Evolutionary conservation across 2,329 filamentous ascomycete species (phyloP).

Genomic region (Pseudodiploospora longispora): DNA sequence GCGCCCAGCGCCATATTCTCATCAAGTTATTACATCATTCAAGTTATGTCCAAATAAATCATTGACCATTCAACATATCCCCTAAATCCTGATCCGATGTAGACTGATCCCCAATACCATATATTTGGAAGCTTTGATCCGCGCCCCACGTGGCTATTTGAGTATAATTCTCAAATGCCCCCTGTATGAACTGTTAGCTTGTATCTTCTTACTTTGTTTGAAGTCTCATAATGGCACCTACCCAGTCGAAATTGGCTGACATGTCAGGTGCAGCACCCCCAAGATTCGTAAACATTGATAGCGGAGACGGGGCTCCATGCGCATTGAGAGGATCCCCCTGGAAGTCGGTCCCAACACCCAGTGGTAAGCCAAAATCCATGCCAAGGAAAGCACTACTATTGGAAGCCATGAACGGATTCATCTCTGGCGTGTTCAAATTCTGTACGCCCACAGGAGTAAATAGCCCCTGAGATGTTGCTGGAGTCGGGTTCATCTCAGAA

Average conservation of each 20-base stretch:
- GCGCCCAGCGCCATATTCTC: background rate
- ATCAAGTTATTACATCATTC: slow-evolving; percentile 6
- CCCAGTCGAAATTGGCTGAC: slow-evolving; percentile 50
- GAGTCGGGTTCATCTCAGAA: slow-evolving; percentile 28
- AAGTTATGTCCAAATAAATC: background rate
- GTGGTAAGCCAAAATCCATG: slow-evolving; percentile 34
- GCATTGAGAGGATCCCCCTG: slow-evolving; percentile 22
- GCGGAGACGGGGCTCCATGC: slow-evolving; percentile 31
- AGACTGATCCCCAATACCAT: slow-evolving; percentile 24
- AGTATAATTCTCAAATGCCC: slow-evolving; percentile 49
- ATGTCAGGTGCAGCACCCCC: slow-evolving; percentile 33
- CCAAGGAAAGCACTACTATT: slow-evolving; percentile 33
- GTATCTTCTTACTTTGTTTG: background rate
- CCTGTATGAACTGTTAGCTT: slow-evolving; percentile 30
- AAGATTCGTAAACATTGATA: slow-evolving; percentile 45
- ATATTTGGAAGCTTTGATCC: slow-evolving; percentile 46
- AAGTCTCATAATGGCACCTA: slow-evolving; percentile 23
- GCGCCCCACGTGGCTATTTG: slow-evolving; percentile 44
- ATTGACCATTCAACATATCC: slow-evolving; percentile 14
- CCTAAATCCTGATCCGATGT: slow-evolving; percentile 19
- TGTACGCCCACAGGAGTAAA: slow-evolving; percentile 17
- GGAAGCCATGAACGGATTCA: slow-evolving; percentile 26
- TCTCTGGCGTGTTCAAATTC: slow-evolving; percentile 16
- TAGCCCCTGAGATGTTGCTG: slow-evolving; percentile 17
- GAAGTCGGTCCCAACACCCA: slow-evolving; percentile 22